Conservation (phyloP, 352 stramenopile genomes). For the Phytophthora sojae region DNA sequence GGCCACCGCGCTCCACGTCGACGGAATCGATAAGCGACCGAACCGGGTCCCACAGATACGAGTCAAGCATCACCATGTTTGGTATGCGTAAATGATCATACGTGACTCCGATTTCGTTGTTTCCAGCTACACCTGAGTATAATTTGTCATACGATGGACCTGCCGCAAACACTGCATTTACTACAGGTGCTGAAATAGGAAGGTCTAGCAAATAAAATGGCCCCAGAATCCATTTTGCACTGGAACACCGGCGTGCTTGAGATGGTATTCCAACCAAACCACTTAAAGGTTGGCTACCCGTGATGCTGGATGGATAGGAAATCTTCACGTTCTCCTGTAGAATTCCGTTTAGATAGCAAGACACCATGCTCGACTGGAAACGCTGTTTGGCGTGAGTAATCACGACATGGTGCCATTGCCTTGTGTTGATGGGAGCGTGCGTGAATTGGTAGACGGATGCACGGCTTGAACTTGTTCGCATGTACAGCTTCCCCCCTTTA, state of each 20-base stretch:
- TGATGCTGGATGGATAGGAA: constrained; percentile 67
- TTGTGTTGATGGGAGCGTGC: constrained; percentile 49
- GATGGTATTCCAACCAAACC: constrained; percentile 66
- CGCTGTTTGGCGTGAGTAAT: constrained; percentile 71
- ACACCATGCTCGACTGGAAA: constrained; percentile 74
- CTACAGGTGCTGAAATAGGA: constrained; percentile 47
- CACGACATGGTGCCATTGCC: constrained; percentile 60
- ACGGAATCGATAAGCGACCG: constrained; percentile 74
- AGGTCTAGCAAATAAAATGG: constrained; percentile 79
- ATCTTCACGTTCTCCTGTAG: constrained; percentile 77
- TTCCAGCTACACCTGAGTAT: constrained; percentile 59
- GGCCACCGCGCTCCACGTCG: constrained; percentile 56
- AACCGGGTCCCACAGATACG: constrained; percentile 73
- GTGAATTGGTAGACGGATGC: constrained; percentile 64
- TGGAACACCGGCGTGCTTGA: constrained; percentile 55
- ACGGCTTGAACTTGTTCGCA: constrained; percentile 62
- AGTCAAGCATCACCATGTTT: constrained; percentile 65
- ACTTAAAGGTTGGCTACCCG: constrained; percentile 60
- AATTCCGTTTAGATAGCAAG: constrained; percentile 69
- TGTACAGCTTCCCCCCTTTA: constrained; percentile 68
- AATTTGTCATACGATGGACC: constrained; percentile 66
- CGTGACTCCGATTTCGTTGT: constrained; percentile 54
- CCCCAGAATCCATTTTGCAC: constrained; percentile 56
- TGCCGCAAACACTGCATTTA: constrained; percentile 66
- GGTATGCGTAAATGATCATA: constrained; percentile 57